Percentiles rank a stretch among this genome's conserved stretches.
Evolutionary conservation across 768 basidiomycete species (phyloP).

Genomic region (Leccinum disarticulatum): DNA sequence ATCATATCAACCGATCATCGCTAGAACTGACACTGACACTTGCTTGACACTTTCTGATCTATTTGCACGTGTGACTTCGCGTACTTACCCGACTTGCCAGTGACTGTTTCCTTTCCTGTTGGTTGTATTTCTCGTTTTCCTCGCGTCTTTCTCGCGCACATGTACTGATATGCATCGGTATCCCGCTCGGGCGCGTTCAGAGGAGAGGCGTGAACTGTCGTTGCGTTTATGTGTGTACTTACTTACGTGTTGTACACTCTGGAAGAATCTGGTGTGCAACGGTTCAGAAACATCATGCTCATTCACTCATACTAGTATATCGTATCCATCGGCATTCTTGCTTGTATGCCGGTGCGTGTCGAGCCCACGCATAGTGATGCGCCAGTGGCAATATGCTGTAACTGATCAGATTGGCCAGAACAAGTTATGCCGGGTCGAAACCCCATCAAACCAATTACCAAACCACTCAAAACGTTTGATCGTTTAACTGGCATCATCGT

Average conservation of each 20-base stretch:
- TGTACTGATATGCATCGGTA: not conserved
- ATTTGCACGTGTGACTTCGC: not conserved
- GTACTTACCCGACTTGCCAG: not conserved
- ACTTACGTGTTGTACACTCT: not conserved
- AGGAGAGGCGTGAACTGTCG: not conserved
- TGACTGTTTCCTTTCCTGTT: not conserved
- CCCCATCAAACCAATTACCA: not conserved
- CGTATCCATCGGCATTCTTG: not conserved
- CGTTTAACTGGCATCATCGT: not conserved
- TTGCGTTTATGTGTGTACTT: not conserved
- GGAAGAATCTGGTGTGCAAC: not conserved
- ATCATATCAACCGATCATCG: not conserved
- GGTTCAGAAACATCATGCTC: not conserved
- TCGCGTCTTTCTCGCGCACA: not conserved
- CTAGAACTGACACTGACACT: not conserved
- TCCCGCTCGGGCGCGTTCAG: not conserved
- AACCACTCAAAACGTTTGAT: not conserved
- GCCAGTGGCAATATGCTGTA: not conserved
- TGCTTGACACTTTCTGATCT: not conserved
- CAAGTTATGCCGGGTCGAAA: not conserved
- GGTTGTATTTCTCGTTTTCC: not conserved
- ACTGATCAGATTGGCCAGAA: not conserved
- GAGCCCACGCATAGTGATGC: not conserved
- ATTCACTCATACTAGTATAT: not conserved
- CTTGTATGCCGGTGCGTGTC: not conserved